Percentiles rank a stretch among this genome's conserved stretches.
These are phyloP conservation scores for Zelopaecilomyces penicillatus DNA, from an alignment of 2,329 filamentous ascomycete species.

Conservation along the genomic window DNA sequence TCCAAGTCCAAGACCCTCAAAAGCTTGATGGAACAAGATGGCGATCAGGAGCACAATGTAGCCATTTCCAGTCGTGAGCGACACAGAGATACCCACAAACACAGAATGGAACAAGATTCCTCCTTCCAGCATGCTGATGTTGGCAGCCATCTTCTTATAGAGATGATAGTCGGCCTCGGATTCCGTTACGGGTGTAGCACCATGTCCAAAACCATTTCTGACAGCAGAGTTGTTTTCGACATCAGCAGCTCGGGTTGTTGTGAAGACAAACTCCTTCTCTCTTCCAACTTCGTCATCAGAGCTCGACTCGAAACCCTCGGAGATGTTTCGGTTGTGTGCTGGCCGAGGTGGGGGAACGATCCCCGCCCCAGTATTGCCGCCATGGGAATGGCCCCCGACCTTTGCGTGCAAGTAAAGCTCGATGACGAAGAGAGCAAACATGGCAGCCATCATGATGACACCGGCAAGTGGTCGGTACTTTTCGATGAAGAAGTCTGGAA, in stretches of 20 bases:
- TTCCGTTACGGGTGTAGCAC: too few relatives aligned
- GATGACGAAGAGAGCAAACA: conserved; percentile 53
- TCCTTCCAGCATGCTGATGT: conserved; percentile 67
- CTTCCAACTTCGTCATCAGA: too few relatives aligned
- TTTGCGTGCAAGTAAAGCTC: conserved; percentile 55
- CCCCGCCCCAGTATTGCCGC: conserved; percentile 39
- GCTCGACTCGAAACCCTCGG: too few relatives aligned
- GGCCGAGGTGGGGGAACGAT: not conserved
- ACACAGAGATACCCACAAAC: conserved; percentile 66
- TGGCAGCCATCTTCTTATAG: conserved; percentile 57
- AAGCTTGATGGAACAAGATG: conserved; percentile 65
- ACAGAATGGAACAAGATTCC: conserved; percentile 74
- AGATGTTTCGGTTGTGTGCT: not conserved
- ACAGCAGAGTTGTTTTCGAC: too few relatives aligned
- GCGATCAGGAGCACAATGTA: conserved; percentile 60
- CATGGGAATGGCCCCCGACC: conserved; percentile 50
- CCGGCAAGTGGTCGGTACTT: conserved; percentile 54
- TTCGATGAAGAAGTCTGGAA: conserved; percentile 51
- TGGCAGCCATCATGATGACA: conserved; percentile 56
- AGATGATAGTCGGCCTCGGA: conserved; percentile 16
- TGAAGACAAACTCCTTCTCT: too few relatives aligned
- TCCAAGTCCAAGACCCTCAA: conserved; percentile 61
- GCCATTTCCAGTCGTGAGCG: conserved; percentile 53
- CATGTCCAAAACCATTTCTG: too few relatives aligned
- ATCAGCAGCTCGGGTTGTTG: too few relatives aligned